Conservation (phyloP, 2,329 filamentous ascomycete species). For the Trichophyton equinum region DNA sequence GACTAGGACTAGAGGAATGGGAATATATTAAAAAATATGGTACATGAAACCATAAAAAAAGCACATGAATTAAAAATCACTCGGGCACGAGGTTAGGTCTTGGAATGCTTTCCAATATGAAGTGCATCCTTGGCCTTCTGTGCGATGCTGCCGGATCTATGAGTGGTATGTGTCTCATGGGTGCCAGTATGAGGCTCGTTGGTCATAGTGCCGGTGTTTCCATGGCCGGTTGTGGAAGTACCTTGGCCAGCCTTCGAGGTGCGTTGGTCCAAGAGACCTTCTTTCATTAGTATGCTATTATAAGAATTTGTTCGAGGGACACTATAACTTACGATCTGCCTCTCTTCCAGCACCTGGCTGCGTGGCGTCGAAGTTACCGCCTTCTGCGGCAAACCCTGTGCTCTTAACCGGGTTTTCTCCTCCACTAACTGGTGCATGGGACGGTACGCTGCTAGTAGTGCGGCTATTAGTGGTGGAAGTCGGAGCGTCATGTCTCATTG, state of each 20-base stretch:
- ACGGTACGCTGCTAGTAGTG: not conserved
- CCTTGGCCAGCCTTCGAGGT: not conserved
- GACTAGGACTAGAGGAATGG: not conserved
- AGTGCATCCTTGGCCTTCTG: conserved; percentile 26
- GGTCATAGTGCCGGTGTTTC: not conserved
- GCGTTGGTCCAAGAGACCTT: conserved; percentile 10
- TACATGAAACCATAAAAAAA: not conserved
- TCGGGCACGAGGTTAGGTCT: not conserved
- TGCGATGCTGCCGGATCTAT: conserved; percentile 11
- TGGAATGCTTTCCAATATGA: conserved; percentile 16
- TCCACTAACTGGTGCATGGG: not conserved
- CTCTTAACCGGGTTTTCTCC: conserved; percentile 43
- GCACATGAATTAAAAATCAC: not conserved
- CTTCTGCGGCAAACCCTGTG: conserved; percentile 49
- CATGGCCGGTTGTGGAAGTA: not conserved
- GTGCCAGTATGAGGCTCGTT: not conserved
- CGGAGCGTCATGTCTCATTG: not conserved
- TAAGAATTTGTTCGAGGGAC: not conserved
- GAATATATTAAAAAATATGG: not conserved
- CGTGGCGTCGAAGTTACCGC: conserved; percentile 35
- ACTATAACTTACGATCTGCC: conserved; percentile 45
- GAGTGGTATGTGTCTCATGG: not conserved
- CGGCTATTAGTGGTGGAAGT: not conserved
- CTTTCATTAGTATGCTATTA: not conserved
- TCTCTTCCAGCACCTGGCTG: conserved; percentile 53